Percentiles rank a stretch among this genome's conserved stretches.
These are phyloP conservation scores for Andrographis paniculata DNA, from an alignment of 305 asterid genomes.

Conservation along the genomic window DNA sequence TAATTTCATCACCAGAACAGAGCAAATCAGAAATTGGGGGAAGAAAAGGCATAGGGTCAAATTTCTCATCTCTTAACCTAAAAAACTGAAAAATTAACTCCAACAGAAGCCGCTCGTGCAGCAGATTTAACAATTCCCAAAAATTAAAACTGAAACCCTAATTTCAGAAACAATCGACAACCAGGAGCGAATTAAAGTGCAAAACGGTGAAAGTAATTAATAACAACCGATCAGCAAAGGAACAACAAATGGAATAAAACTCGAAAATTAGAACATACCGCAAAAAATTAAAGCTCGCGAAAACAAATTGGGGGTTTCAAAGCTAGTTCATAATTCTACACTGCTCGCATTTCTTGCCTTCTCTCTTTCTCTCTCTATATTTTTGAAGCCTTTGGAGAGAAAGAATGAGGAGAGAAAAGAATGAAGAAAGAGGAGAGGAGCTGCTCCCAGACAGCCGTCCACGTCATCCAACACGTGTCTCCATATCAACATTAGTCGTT, in stretches of 20 bases:
- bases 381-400: conserved; percentile 10
- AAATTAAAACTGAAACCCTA: neutral
- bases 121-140: neutral
- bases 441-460: conserved; percentile 34
- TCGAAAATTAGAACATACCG: conserved; percentile 18
- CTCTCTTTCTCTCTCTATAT: conserved; percentile 13
- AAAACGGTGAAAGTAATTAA: too few relatives aligned
- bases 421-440: conserved; percentile 19
- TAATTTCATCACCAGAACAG: neutral
- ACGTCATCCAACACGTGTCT: conserved; percentile 47
- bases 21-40: too few relatives aligned
- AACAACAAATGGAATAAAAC: neutral
- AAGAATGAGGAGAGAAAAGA: conserved; percentile 15
- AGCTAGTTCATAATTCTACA: conserved; percentile 16
- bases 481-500: conserved; percentile 10
- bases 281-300: conserved; percentile 1
- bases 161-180: neutral
- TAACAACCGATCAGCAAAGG: conserved; percentile 16
- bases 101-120: neutral
- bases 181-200: neutral
- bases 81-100: neutral
- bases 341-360: conserved; percentile 23
- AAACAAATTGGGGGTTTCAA: conserved; percentile 11
- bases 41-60: too few relatives aligned
- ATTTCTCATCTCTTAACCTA: neutral